Base-by-base conservation (phyloP, 78 protist genomes). In the Capsaspora owczarzaki region DNA sequence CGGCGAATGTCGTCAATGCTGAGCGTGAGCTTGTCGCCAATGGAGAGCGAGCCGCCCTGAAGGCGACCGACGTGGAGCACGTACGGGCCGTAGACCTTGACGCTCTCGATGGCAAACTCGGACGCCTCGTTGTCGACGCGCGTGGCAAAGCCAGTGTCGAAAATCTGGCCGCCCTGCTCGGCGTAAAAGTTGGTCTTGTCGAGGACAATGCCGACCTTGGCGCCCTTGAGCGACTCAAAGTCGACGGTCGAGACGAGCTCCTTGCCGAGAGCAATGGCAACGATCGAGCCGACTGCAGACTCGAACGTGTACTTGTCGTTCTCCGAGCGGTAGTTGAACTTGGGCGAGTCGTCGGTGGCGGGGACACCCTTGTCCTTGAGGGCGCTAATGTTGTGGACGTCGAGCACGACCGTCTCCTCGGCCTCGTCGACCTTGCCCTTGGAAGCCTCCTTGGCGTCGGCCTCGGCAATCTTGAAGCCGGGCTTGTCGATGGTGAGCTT, bases 151-250 rank as follows among this genome's bases (percentile, higher is more conserved):
- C 98, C 98, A 8, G 80, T 78, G 91, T 96, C 97, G 60, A 61
- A 85, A 46, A 90, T 86, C 90, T 96, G 98, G 25, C 99, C 99
- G 43, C 98, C 99, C 31, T 84, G 82, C 89, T 94, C 97, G 43
- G 95, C 93, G 85, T 96, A 96, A 80, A 93, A 93, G 86, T 80
- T 76, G 33, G 98, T 91, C 76, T 41, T 5, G 82, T 90, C 95
- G 44, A 89, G 82, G 22, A 96, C 76, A 33, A 93, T 40, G 66
- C 95, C 95, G 8, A 80, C 69, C 61, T 53, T 42, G 61, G 33
- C 40, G 10, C 0, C 53, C 27, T 41, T n/a, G n/a, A n/a, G n/a
- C n/a, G n/a, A n/a, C n/a, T n/a, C n/a, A n/a, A n/a, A n/a, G n/a
- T n/a, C 74, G 46, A 2, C 27, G 71, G 43, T 19, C n/a, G 6